Evolutionary conservation across 495 filamentous ascomycete species (phyloP), one percentile per base, ranked within the genome.

Genomic region (Xylaria cubensis): DNA sequence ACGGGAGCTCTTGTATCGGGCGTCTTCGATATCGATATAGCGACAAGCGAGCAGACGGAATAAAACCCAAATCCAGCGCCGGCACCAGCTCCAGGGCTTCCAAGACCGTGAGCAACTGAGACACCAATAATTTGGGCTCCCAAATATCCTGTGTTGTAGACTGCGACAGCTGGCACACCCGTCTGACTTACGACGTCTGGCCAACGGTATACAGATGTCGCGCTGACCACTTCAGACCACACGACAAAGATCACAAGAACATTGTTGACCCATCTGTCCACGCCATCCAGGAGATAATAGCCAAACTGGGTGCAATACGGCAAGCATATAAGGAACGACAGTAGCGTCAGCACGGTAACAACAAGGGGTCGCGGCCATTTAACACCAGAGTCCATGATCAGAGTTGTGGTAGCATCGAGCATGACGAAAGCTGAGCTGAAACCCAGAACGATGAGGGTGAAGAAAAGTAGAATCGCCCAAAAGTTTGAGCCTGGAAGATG

Each of bases 401-500:
- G 41, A 4, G 71, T 73, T 55, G 55, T 34, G 21, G 67, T 44
- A 5, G 64, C 64, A 26, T 73, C 71, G 50, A 73, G 64, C 51
- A 73, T 59, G 26, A 64, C 71, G 44, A 73, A 73, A 41, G 71
- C 71, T 9, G 71, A 73, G 50, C 48, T 58, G 36, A 68, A 69
- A 7, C 71, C 71, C 17, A 73, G 71, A 29, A 73, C 51, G 7
- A 69, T 46, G 13, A 82, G 74, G 0, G 80, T 82, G 76, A 81
- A 78, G 67, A 84, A 84, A 0, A 82, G 71, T 7, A 82, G 74
- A 24, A 82, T 72, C 0, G 81, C 79, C 80, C 80, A 83, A 72
- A 78, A 82, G 51, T 83, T 84, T 15, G 82, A 69, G 15, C 78
- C 82, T 3, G 81, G 82, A 80, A 84, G 82, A 44, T 81, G 76